Evolutionary conservation across 768 basidiomycete species (phyloP).

Genomic region (Leccinum fibrillosum): DNA sequence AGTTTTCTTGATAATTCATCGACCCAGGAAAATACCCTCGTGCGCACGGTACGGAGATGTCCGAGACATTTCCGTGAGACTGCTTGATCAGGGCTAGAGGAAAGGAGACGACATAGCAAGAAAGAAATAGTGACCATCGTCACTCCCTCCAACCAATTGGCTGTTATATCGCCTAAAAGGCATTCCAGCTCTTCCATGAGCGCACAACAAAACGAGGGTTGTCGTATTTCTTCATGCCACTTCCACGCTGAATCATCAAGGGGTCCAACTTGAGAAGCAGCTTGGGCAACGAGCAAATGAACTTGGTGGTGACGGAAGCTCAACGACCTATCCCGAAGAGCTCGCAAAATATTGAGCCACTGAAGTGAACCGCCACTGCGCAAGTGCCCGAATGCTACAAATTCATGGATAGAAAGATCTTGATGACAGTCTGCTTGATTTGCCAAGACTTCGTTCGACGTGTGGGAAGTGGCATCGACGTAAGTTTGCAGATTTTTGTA

Average conservation of each 20-base stretch:
- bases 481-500: conserved; percentile 37
- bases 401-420: conserved; percentile 42
- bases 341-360: conserved; percentile 48
- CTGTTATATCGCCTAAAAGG: not conserved
- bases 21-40: not conserved
- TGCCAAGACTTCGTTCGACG: conserved; percentile 42
- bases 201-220: conserved; percentile 3
- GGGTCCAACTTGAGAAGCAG: conserved; percentile 41
- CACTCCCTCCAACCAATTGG: not conserved
- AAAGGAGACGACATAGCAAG: not conserved
- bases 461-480: conserved; percentile 33
- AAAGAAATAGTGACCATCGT: not conserved
- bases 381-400: conserved; percentile 40
- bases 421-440: conserved; percentile 39
- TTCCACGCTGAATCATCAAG: not conserved
- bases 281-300: conserved; percentile 39
- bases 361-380: conserved; percentile 44
- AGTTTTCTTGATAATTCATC: not conserved
- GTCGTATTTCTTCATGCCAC: conserved; percentile 10
- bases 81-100: not conserved
- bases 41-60: not conserved
- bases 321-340: conserved; percentile 37
- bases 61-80: not conserved
- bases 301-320: conserved; percentile 39
- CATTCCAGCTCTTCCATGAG: not conserved